A percentile compares a stretch with the other conserved stretches of the same genome.
These are phyloP conservation scores for Aspergillus jensenii DNA, from an alignment of 2,329 filamentous ascomycete genomes.

Conservation along the genomic window DNA sequence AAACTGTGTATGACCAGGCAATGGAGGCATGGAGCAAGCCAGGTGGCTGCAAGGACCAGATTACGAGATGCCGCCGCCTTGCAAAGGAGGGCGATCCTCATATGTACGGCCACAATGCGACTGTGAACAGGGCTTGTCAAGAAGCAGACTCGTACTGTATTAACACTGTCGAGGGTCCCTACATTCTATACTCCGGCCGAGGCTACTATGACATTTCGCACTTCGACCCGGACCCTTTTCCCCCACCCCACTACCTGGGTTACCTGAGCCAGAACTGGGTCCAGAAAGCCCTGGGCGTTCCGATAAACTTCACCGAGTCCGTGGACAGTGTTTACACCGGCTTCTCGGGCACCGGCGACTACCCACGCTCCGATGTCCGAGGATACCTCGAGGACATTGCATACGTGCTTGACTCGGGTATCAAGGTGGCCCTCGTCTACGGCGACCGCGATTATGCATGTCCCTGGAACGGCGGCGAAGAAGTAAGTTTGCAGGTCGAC, in stretches of 20 bases:
- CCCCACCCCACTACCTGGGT: conserved; percentile 52
- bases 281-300: conserved; percentile 59
- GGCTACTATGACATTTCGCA: conserved; percentile 61
- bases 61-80: conserved; percentile 51
- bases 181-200: conserved; percentile 41
- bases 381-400: conserved; percentile 36
- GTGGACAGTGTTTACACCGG: conserved; percentile 45
- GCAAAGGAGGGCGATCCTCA: conserved; percentile 51
- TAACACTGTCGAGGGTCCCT: conserved; percentile 46
- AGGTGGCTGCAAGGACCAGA: conserved; percentile 56
- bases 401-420: conserved; percentile 56
- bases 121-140: conserved; percentile 47
- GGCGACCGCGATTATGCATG: conserved; percentile 60
- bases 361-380: conserved; percentile 46
- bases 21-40: conserved; percentile 45
- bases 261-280: conserved; percentile 60
- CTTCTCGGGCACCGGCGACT: conserved; percentile 51
- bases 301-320: conserved; percentile 57
- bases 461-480: conserved; percentile 60
- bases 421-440: conserved; percentile 59
- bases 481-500: conserved; percentile 50
- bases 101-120: conserved; percentile 46
- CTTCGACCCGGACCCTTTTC: conserved; percentile 52
- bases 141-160: conserved; percentile 48
- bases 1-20: conserved; percentile 48